Base-by-base conservation (phyloP, 2,329 filamentous ascomycete genomes). In the Pseudophaeomoniella oleicola region DNA sequence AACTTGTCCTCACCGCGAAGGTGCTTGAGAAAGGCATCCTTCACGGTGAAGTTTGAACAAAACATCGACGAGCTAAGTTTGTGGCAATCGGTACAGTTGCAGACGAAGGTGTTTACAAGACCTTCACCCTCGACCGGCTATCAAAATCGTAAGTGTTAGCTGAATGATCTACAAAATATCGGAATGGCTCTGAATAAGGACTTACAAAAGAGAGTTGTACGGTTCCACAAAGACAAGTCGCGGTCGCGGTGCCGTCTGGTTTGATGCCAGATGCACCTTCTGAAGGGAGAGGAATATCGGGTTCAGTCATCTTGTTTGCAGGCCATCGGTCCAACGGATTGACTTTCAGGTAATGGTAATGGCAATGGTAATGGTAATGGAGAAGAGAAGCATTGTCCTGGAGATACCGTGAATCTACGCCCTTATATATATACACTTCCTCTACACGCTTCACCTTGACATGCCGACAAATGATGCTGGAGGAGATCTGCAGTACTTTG, bases 21-120 rank as follows among this genome's bases (percentile, higher is more conserved):
- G 43, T 72, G 63, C 35, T 50, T 59, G 0, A 73, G 43, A 37
- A 64, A 40, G 1, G 50, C 44, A 46, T 71, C 58, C 4, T 45
- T 41, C 17, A 73, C 50, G 38, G 59, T 59, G 46, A 77, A 72
- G 53, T 71, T 74, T 36, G 68, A 66, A 2, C 69, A 64, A 52
- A 72, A 74, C 66, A 74, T 72, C 0, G 71, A 72, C 0, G 71
- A 69, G 0, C 69, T 75, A 38, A 77, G 59, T 45, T 77, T 77
- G 45, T 59, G 70, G 52, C 71, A 77, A 52, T 78, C 72, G 18
- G 55, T 49, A 50, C 72, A 77, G 56, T 77, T 60, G 54, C 71
- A 77, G 43, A 75, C 44, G 45, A 75, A 75, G 3, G 58, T 64
- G 40, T 55, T 52, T 12, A 67, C 41, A 0, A 75, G 22, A n/a